These are phyloP conservation scores for Hanseniaspora meyeri DNA, from an alignment of 805 yeast genomes.

Conservation along the genomic window DNA sequence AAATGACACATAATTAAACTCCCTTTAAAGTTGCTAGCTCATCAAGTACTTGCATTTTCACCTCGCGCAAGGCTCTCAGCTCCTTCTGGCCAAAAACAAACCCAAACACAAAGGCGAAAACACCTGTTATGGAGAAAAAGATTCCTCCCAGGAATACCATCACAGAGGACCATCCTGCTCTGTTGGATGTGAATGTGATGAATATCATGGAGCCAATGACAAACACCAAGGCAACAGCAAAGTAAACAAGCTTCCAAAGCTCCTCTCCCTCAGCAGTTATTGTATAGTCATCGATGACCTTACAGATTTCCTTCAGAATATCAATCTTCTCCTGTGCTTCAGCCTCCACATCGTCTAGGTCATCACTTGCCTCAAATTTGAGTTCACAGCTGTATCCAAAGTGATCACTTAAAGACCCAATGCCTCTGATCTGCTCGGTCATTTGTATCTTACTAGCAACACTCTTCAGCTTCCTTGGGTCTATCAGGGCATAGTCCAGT, in stretches of 20 bases:
- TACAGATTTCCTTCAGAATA: slow-evolving; percentile 39
- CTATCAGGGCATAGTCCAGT: slow-evolving; percentile 79
- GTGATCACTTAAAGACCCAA: slow-evolving; percentile 84
- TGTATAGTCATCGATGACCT: slow-evolving; percentile 36
- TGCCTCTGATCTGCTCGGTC: slow-evolving; percentile 50
- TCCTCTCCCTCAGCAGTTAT: slow-evolving; percentile 49
- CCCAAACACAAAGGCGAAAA: slow-evolving; percentile 65
- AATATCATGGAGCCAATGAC: slow-evolving; percentile 44
- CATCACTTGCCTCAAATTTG: slow-evolving; percentile 18
- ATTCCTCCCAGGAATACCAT: slow-evolving; percentile 47
- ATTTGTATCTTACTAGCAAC: slow-evolving; percentile 59
- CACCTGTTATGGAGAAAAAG: slow-evolving; percentile 51
- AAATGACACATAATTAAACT: neutral
- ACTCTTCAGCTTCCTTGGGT: slow-evolving; percentile 40
- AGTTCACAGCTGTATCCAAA: slow-evolving; percentile 58
- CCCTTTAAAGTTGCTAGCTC: slow-evolving; percentile 16
- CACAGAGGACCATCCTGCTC: slow-evolving; percentile 52
- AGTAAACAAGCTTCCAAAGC: slow-evolving; percentile 54
- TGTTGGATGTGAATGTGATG: slow-evolving; percentile 45
- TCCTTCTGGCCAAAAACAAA: slow-evolving; percentile 72
- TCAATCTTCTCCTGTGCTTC: slow-evolving; percentile 1
- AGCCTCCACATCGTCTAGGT: neutral
- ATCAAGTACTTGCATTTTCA: slow-evolving; percentile 51
- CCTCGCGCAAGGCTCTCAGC: slow-evolving; percentile 62
- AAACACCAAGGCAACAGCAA: slow-evolving; percentile 40